phyloP scores from a whole-genome alignment of 176 grass and related monocot genomes.

The Oropetium thomaeum region DNA sequence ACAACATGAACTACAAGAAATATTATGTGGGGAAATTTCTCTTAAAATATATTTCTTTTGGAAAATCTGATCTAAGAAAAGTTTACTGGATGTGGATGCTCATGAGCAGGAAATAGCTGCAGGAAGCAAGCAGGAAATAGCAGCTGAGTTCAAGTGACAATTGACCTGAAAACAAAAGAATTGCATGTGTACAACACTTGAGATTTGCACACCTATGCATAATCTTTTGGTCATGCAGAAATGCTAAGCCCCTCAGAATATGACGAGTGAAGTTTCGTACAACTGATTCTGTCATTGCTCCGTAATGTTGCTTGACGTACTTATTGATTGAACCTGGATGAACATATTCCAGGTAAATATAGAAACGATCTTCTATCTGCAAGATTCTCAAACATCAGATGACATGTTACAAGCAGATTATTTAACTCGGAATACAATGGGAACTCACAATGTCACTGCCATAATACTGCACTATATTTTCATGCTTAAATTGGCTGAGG shows the following conservation, averaged over 20 bases:
- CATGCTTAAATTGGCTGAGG: slow-evolving; percentile 91
- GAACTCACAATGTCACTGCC: slow-evolving; percentile 83
- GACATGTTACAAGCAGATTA: neutral
- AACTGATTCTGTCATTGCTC: slow-evolving; percentile 95
- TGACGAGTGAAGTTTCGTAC: slow-evolving; percentile 92
- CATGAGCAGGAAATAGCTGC: neutral
- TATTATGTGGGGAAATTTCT: slow-evolving; percentile 4
- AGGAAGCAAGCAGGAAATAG: neutral
- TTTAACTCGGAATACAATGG: slow-evolving; percentile 6
- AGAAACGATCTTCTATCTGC: slow-evolving; percentile 76
- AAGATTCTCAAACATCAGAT: slow-evolving; percentile 28
- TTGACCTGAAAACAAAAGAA: slow-evolving; percentile 24
- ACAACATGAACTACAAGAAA: neutral
- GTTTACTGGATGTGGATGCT: slow-evolving; percentile 20
- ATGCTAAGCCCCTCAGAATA: slow-evolving; percentile 80
- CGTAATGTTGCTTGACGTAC: slow-evolving; percentile 80
- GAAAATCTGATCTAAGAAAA: slow-evolving; percentile 16
- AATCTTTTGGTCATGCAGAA: slow-evolving; percentile 94
- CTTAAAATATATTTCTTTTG: neutral
- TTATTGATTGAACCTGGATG: slow-evolving; percentile 98
- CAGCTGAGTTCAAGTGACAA: slow-evolving; percentile 2
- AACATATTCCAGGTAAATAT: slow-evolving; percentile 96
- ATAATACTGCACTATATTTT: slow-evolving; percentile 96
- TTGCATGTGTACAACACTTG: neutral
- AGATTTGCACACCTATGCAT: slow-evolving; percentile 43